Evolutionary conservation across 1,284 basidiomycete species (phyloP).

Genomic region (Coniferiporia sulphurascens): DNA sequence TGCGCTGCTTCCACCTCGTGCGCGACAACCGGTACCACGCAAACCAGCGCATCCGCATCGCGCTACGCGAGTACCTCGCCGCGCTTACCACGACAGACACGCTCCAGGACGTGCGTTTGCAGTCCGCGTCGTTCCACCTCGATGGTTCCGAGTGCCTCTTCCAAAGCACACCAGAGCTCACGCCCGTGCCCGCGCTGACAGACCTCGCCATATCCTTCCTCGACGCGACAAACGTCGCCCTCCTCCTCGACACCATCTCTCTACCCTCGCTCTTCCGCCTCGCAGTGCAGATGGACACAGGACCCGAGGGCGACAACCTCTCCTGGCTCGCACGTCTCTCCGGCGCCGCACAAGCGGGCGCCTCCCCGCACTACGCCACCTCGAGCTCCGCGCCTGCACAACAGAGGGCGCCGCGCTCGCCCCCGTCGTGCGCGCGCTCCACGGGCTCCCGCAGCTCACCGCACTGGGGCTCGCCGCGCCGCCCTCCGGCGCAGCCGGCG

Average conservation of each 20-base stretch:
- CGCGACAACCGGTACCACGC: conserved; percentile 28
- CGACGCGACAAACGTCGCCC: conserved; percentile 27
- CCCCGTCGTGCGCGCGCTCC: conserved; percentile 29
- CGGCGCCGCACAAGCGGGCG: conserved; percentile 19
- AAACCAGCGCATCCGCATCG: conserved; percentile 25
- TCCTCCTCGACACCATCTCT: conserved; percentile 28
- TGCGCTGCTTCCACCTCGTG: conserved; percentile 26
- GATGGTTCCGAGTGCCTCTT: conserved; percentile 28
- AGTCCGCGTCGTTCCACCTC: conserved; percentile 27
- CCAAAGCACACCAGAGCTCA: conserved; percentile 21
- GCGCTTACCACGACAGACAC: conserved; percentile 24
- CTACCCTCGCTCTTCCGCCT: conserved; percentile 26
- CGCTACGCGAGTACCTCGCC: conserved; percentile 27
- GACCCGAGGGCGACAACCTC: conserved; percentile 27
- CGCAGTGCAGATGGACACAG: conserved; percentile 28
- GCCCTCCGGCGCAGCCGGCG: conserved; percentile 25
- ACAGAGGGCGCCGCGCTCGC: conserved; percentile 29
- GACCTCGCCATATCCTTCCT: conserved; percentile 26
- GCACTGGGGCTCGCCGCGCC: conserved; percentile 30
- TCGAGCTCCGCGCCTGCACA: conserved; percentile 30
- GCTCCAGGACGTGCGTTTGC: conserved; percentile 27
- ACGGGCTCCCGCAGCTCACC: conserved; percentile 28
- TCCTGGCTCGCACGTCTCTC: conserved; percentile 31
- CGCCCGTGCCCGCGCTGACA: conserved; percentile 23
- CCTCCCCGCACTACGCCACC: conserved; percentile 27